Evolutionary conservation across 2,329 filamentous ascomycete species (phyloP), one percentile per base, ranked within the genome.

Genomic region (Pseudocercospora musae): DNA sequence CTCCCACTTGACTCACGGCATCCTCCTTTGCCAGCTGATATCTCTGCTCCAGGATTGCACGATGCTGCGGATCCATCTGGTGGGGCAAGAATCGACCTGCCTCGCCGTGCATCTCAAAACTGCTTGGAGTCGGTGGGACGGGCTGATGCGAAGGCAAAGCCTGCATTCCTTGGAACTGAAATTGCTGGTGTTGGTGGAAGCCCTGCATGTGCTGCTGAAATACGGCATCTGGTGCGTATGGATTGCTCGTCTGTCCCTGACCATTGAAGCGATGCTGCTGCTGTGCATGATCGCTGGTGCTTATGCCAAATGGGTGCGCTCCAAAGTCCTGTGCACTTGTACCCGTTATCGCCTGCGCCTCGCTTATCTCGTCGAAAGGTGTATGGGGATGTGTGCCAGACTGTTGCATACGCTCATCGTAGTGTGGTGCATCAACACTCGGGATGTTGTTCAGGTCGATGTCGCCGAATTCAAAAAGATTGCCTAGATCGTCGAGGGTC

Each of bases 111-210:
- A 94, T 85, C 72, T 94, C 90, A 25, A 92, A 82, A 73, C 91
- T 94, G 73, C 90, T 91, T 0, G 91, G 91, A 13, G 91, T 95
- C 2, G 90, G 90, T 5, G 91, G 91, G 57, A 89, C 86, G 62
- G 83, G 81, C 65, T 82, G 83, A 62, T 84, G 64, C 7, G 81
- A 57, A 76, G 82, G 59, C 77, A 82, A 68, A 66, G 78, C 77
- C 52, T 78, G 78, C 37, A 81, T 80, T 48, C 73, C 73, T 31
- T 73, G 70, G 25, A 70, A 70, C 29, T 74, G 71, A 67, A 76
- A 78, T 40, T 72, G 73, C 54, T 74, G 74, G n/a, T 60, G 52
- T 60, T 66, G 62, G 48, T 71, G 67, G 46, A 65, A 67, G n/a
- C 63, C 54, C 46, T 66, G 68, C 67, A 72, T 69, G 3, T 67